Base-by-base conservation (phyloP, 208 protist genomes). In the Wallacemonas sp. region DNA sequence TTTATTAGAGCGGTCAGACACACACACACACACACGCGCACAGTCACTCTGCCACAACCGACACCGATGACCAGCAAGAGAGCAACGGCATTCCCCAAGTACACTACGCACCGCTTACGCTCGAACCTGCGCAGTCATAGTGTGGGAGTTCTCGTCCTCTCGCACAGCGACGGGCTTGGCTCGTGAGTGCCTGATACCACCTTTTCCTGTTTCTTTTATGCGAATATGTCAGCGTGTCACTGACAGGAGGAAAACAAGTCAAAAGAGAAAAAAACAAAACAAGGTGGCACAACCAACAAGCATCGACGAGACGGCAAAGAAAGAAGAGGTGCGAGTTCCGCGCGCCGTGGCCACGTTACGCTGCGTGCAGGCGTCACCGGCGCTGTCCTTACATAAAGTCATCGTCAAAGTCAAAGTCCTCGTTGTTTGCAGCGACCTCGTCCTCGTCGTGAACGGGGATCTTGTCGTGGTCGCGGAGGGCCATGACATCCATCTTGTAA, bases 351-450 rank as follows among this genome's bases (percentile, higher is more conserved):
- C n/a, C n/a, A n/a, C n/a, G n/a, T n/a, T n/a, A n/a, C n/a, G n/a
- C n/a, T n/a, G n/a, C n/a, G n/a, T n/a, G n/a, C n/a, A n/a, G n/a
- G n/a, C n/a, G n/a, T n/a, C n/a, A n/a, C n/a, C n/a, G n/a, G n/a
- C n/a, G n/a, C n/a, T n/a, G n/a, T 10, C 2, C 13, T 83, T 81
- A 93, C 81, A 93, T 93, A 48, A 94, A 94, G 61, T 97, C 92
- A 71, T 97, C 92, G 53, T 97, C 92, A 63, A 96, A 92, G 76
- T 97, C 90, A 44, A 91, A 94, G 44, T 95, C 86, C 9, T 91
- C 89, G 41, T 84, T 82, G 60, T 86, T 85, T 44, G 73, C 83
- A 9, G 69, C 82, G 41, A 76, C 72, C 27, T 73, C 69, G n/a
- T 75, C 70, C 12, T 87, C 86, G 21, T 89, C 72, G 3, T 87